Evolutionary conservation across 1,284 basidiomycete species (phyloP).

Genomic region (Serendipita sp.): DNA sequence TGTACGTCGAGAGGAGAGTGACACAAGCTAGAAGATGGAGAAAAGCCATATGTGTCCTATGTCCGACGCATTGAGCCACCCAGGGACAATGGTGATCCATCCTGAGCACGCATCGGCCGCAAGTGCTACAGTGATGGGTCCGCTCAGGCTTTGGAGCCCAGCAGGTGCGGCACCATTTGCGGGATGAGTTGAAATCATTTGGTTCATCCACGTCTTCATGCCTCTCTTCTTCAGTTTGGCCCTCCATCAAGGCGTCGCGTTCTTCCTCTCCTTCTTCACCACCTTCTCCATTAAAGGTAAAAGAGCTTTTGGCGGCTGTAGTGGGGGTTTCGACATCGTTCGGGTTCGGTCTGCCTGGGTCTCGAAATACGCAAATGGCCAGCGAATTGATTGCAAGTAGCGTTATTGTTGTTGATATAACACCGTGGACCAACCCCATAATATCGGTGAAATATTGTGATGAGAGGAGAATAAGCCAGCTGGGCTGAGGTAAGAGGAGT

Average conservation of each 20-base stretch:
- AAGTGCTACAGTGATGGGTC: conserved; percentile 68
- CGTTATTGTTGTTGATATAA: conserved; percentile 43
- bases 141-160: conserved; percentile 70
- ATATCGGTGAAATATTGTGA: conserved; percentile 44
- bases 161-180: conserved; percentile 63
- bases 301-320: conserved; percentile 14
- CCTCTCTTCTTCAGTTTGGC: conserved; percentile 25
- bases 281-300: conserved; percentile 16
- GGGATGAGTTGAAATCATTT: conserved; percentile 36
- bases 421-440: conserved; percentile 38
- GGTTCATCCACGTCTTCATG: conserved; percentile 15
- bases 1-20: conserved; percentile 50
- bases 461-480: conserved; percentile 47
- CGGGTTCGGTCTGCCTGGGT: conserved; percentile 49
- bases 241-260: conserved; percentile 43
- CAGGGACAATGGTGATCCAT: conserved; percentile 89
- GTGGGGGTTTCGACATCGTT: conserved; percentile 16
- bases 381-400: conserved; percentile 57
- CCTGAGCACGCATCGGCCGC: conserved; percentile 69
- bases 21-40: conserved; percentile 64
- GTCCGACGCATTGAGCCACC: conserved; percentile 69
- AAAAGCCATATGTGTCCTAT: conserved; percentile 76
- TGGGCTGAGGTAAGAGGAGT: conserved; percentile 57
- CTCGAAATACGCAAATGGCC: conserved; percentile 51
- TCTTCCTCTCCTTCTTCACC: conserved; percentile 24